These are phyloP conservation scores for Cymbopogon citratus DNA, from an alignment of 176 grass and related monocot species.

Conservation along the genomic window DNA sequence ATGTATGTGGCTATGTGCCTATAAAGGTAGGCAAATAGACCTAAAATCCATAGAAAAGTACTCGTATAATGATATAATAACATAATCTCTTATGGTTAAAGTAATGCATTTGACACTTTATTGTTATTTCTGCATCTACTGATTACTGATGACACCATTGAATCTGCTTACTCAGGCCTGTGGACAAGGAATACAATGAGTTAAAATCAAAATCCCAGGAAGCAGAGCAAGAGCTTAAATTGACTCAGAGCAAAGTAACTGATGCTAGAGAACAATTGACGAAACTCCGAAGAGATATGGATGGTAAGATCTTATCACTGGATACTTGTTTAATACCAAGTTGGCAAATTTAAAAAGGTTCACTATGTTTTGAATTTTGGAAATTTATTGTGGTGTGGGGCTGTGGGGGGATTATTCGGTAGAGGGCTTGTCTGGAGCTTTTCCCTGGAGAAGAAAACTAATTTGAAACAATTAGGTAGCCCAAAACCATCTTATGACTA, in stretches of 20 bases:
- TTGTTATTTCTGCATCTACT: conserved; percentile 25
- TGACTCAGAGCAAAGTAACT: conserved; percentile 68
- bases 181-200: conserved; percentile 71
- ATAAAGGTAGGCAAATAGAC: neutral
- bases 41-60: neutral
- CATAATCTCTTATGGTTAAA: neutral
- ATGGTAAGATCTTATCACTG: conserved; percentile 53
- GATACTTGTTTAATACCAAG: conserved; percentile 7
- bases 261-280: conserved; percentile 56
- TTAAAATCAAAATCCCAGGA: conserved; percentile 79
- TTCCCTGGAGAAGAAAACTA: neutral
- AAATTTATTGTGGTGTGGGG: neutral
- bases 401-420: neutral
- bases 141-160: conserved; percentile 9
- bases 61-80: neutral
- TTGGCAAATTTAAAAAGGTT: neutral
- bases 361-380: neutral
- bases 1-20: neutral
- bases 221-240: conserved; percentile 79
- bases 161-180: conserved; percentile 41
- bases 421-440: neutral
- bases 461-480: neutral
- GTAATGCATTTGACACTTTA: neutral
- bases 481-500: neutral
- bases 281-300: conserved; percentile 77